Percentiles rank a stretch among this genome's conserved stretches.
These are phyloP conservation scores for Poa pratensis DNA, from an alignment of 176 grass and related monocot species.

Conservation along the genomic window DNA sequence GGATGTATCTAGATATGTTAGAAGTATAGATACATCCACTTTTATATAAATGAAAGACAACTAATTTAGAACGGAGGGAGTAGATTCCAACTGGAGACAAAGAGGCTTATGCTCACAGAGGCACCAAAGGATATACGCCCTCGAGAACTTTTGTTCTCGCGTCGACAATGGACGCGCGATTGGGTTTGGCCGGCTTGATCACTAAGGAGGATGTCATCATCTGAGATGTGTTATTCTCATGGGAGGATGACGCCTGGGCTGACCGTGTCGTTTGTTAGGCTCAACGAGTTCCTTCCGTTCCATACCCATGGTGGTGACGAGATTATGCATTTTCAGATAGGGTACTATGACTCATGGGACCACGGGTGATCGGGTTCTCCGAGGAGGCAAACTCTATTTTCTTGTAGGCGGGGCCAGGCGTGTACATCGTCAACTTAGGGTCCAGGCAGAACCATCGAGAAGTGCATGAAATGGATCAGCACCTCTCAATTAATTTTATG, in stretches of 20 bases:
- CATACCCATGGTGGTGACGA: too few species aligned
- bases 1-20: too few species aligned
- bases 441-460: background rate
- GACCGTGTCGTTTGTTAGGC: background rate
- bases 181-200: background rate
- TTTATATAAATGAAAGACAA: too few species aligned
- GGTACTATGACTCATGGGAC: too few species aligned
- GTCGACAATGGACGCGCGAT: too few species aligned
- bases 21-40: too few species aligned
- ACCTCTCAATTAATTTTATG: background rate
- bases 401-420: background rate
- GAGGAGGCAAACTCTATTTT: background rate
- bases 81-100: background rate
- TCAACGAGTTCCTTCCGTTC: background rate
- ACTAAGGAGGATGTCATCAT: too few species aligned
- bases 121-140: background rate
- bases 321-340: too few species aligned
- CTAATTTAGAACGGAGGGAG: too few species aligned
- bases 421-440: background rate
- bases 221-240: too few species aligned
- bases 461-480: constrained; percentile 1
- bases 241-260: background rate
- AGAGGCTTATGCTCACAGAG: background rate
- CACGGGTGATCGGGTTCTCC: background rate
- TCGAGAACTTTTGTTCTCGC: too few species aligned